Evolutionary conservation across 108 stramenopile species (phyloP).

Genomic region (Nitzschia inconspicua): DNA sequence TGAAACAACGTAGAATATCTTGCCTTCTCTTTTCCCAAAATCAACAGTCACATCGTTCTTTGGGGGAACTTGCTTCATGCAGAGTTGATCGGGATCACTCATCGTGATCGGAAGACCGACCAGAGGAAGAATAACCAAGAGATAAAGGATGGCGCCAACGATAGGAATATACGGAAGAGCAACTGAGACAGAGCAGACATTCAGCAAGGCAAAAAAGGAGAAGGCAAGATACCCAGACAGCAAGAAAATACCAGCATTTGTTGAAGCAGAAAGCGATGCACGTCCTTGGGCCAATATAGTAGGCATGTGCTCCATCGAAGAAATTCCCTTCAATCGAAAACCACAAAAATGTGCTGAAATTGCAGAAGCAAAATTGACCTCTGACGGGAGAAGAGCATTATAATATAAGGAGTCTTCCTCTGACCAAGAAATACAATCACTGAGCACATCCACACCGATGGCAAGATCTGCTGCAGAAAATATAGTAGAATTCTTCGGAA

Average conservation of each 20-base stretch:
- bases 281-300: conserved; percentile 75
- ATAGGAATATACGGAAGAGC: conserved; percentile 59
- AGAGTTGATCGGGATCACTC: conserved; percentile 46
- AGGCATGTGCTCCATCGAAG: conserved; percentile 55
- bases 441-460: conserved; percentile 72
- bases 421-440: conserved; percentile 30
- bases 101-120: conserved; percentile 67
- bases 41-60: conserved; percentile 71
- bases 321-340: conserved; percentile 58
- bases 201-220: conserved; percentile 55
- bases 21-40: conserved; percentile 63
- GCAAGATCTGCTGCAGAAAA: conserved; percentile 78
- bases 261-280: conserved; percentile 62
- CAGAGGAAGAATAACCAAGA: conserved; percentile 59
- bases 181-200: conserved; percentile 49
- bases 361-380: conserved; percentile 65
- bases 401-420: conserved; percentile 1
- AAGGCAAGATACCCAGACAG: conserved; percentile 53
- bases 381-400: conserved; percentile 46
- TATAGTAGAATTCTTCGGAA: conserved; percentile 67
- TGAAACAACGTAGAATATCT: conserved; percentile 28
- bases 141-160: conserved; percentile 59
- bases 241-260: conserved; percentile 52
- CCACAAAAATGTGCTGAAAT: conserved; percentile 72
- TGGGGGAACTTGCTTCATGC: conserved; percentile 74